phyloP scores from a whole-genome alignment of 1,284 basidiomycete genomes.

The Fistulina hepatica region DNA sequence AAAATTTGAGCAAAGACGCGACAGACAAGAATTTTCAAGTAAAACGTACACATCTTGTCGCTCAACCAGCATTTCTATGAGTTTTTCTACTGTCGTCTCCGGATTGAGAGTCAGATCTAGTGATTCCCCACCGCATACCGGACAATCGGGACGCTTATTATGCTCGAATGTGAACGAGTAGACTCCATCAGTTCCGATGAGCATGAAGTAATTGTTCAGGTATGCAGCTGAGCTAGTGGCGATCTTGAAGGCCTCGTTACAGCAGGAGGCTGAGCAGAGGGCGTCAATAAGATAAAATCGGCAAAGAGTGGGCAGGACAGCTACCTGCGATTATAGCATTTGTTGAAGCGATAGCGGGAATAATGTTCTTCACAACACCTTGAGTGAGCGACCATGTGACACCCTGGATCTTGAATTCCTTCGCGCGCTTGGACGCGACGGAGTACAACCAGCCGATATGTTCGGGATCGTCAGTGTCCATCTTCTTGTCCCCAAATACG shows the following conservation, averaged over 20 bases:
- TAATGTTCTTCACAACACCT: constrained; percentile 99
- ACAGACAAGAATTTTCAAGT: constrained; percentile 5
- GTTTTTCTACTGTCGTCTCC: constrained; percentile 69
- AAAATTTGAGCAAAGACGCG: constrained; percentile 1
- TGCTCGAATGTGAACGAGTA: constrained; percentile 98
- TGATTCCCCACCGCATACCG: constrained; percentile 91
- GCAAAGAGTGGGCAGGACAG: constrained; percentile 11
- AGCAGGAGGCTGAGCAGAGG: constrained; percentile 71
- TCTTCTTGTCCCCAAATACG: constrained; percentile 83
- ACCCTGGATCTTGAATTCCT: constrained; percentile 92
- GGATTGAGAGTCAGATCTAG: constrained; percentile 57
- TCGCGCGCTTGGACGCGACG: constrained; percentile 70
- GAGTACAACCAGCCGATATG: constrained; percentile 93
- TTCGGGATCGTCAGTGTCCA: constrained; percentile 94
- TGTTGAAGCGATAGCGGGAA: constrained; percentile 94
- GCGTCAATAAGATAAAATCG: constrained; percentile 1
- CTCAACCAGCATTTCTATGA: constrained; percentile 80
- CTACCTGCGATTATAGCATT: constrained; percentile 91
- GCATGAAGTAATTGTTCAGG: constrained; percentile 98
- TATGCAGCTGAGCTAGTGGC: constrained; percentile 91
- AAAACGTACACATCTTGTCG: constrained; percentile 74
- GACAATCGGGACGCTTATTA: constrained; percentile 87
- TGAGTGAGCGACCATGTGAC: constrained; percentile 98
- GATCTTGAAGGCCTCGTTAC: constrained; percentile 98
- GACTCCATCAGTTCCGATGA: constrained; percentile 90